phyloP scores from a whole-genome alignment of 305 asterid species.

The Fraxinus paxiana region DNA sequence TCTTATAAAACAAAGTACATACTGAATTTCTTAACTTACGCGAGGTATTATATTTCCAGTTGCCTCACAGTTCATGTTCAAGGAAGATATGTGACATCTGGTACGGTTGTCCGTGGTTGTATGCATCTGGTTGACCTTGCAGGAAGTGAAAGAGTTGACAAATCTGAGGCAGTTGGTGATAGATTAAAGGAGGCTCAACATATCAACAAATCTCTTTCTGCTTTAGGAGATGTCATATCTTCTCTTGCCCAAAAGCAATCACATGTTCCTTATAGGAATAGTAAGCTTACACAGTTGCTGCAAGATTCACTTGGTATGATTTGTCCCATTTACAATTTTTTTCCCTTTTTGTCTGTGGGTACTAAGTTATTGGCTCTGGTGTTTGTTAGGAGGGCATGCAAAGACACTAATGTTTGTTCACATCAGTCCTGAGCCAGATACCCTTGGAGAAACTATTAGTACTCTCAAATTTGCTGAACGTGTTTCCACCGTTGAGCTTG shows the following conservation, averaged over 20 bases:
- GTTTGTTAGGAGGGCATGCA: slow-evolving; percentile 75
- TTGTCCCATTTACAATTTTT: background rate
- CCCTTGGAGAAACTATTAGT: slow-evolving; percentile 79
- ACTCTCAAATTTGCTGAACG: slow-evolving; percentile 95
- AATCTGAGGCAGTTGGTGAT: slow-evolving; percentile 74
- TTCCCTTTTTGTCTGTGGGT: background rate
- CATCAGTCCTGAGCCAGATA: slow-evolving; percentile 73
- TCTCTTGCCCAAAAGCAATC: slow-evolving; percentile 79
- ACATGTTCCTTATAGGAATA: slow-evolving; percentile 85
- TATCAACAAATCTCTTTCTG: slow-evolving; percentile 79
- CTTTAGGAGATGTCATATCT: slow-evolving; percentile 85
- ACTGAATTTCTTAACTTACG: slow-evolving; percentile 10
- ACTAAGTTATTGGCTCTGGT: background rate
- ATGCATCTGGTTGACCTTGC: slow-evolving; percentile 97
- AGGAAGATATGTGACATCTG: slow-evolving; percentile 78
- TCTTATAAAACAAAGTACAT: background rate
- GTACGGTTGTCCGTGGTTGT: slow-evolving; percentile 65
- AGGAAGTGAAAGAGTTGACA: slow-evolving; percentile 87
- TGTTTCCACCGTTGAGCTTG: slow-evolving; percentile 81
- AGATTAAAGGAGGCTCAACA: slow-evolving; percentile 79
- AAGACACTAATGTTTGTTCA: slow-evolving; percentile 91
- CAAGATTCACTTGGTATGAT: slow-evolving; percentile 89
- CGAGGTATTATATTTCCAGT: slow-evolving; percentile 41
- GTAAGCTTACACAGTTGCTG: slow-evolving; percentile 94
- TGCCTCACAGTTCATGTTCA: slow-evolving; percentile 91